Evolutionary conservation across 202 grass and related monocot species (phyloP).

Genomic region (Miscanthus sacchariflorus): DNA sequence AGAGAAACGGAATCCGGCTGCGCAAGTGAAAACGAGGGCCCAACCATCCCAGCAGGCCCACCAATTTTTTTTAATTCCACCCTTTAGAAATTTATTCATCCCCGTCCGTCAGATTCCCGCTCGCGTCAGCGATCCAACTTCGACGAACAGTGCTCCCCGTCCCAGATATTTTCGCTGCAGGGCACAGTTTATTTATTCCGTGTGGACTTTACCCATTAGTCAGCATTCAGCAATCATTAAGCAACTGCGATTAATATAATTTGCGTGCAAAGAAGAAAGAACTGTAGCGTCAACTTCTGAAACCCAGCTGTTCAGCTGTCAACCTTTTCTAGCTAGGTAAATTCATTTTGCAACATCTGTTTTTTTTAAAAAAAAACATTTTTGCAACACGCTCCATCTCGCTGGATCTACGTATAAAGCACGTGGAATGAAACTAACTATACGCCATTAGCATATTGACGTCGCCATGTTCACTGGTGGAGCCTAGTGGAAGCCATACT

Average conservation of each 20-base stretch:
- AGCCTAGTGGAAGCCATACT: too few relatives aligned
- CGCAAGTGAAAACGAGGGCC: not conserved
- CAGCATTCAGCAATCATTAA: not conserved
- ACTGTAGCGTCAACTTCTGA: not conserved
- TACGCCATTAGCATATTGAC: too few relatives aligned
- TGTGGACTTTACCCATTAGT: not conserved
- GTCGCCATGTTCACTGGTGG: too few relatives aligned
- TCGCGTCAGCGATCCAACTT: not conserved
- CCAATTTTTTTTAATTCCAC: too few relatives aligned
- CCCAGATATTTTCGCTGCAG: constrained; percentile 20
- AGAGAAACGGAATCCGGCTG: not conserved
- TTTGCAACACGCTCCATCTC: too few relatives aligned
- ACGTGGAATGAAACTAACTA: too few relatives aligned
- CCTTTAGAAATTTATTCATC: not conserved
- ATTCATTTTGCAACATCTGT: too few relatives aligned
- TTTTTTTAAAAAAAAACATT: too few relatives aligned
- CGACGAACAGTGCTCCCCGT: not conserved
- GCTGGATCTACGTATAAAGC: too few relatives aligned
- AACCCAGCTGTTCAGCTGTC: not conserved
- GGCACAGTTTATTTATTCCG: not conserved
- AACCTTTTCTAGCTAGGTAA: not conserved
- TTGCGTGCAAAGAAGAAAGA: not conserved
- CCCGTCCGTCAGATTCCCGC: not conserved
- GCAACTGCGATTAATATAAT: not conserved
- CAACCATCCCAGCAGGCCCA: not conserved